Conservation (phyloP, 371 early-diverging fungal genomes). For the Mortierella sp. region DNA sequence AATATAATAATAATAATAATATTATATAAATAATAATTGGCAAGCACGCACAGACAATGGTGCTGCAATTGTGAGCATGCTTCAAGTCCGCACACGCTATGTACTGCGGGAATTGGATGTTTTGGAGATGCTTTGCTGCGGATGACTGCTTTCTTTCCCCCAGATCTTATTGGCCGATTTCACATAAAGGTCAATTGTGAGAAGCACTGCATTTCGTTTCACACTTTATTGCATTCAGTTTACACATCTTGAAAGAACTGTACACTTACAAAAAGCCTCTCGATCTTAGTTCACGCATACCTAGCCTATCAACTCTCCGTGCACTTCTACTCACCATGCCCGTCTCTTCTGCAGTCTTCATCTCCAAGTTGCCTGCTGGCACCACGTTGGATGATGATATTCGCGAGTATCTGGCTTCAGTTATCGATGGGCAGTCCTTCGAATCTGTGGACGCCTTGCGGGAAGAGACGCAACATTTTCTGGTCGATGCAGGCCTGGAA, state of each 20-base stretch:
- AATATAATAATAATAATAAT: background rate
- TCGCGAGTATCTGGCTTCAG: conserved; percentile 60
- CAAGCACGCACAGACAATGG: background rate
- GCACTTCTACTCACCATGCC: conserved; percentile 20
- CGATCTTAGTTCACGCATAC: background rate
- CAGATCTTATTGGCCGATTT: background rate
- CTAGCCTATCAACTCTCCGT: background rate
- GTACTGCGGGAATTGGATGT: background rate
- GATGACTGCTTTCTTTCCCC: conserved; percentile 35
- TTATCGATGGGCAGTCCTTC: conserved; percentile 60
- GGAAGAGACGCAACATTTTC: conserved; percentile 75
- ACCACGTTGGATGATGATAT: conserved; percentile 64
- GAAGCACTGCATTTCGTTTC: background rate
- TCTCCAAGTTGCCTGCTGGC: conserved; percentile 49
- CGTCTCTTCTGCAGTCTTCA: conserved; percentile 37
- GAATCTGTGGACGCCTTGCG: conserved; percentile 60
- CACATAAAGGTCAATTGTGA: background rate
- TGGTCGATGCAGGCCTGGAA: conserved; percentile 71
- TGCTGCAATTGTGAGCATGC: too few relatives aligned
- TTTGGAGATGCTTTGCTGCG: conserved; percentile 5
- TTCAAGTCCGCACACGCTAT: background rate
- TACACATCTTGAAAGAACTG: background rate
- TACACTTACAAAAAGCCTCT: background rate
- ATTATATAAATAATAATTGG: conserved; percentile 1
- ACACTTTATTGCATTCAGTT: background rate